Evolutionary conservation across 2,329 filamentous ascomycete genomes (phyloP).

Genomic region (Chalara sp.): DNA sequence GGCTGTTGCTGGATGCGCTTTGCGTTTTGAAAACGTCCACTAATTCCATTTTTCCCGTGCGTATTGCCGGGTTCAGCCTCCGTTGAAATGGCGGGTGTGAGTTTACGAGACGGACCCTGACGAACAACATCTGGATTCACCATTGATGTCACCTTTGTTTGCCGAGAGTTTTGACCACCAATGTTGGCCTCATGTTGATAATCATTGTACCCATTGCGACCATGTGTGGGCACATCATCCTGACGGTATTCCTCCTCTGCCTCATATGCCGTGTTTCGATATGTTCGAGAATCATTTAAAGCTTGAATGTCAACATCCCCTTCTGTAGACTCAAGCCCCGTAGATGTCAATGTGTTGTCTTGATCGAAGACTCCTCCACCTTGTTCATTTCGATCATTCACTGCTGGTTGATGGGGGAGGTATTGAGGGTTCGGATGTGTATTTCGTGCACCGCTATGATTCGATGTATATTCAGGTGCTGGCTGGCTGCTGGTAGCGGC

Average conservation of each 20-base stretch:
- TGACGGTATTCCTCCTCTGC: not conserved
- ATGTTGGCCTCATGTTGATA: no score
- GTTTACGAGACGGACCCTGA: not conserved
- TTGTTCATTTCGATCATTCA: not conserved
- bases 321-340: no score
- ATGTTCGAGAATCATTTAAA: no score
- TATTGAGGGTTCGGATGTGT: not conserved
- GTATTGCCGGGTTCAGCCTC: no score
- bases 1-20: not conserved
- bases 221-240: not conserved
- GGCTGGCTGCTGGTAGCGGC: no score
- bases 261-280: not conserved
- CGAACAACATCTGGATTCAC: not conserved
- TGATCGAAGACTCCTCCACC: not conserved
- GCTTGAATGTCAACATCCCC: no score
- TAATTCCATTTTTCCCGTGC: not conserved
- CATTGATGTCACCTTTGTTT: not conserved
- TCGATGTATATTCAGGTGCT: constrained; percentile 1
- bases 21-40: constrained; percentile 4
- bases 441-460: constrained; percentile 1
- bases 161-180: no score
- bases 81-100: no score
- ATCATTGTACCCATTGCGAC: not conserved
- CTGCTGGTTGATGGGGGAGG: not conserved
- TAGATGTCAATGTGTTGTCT: no score